These are phyloP conservation scores for Penicillium psychrosexuale DNA, from an alignment of 2,329 filamentous ascomycete genomes.

Conservation along the genomic window DNA sequence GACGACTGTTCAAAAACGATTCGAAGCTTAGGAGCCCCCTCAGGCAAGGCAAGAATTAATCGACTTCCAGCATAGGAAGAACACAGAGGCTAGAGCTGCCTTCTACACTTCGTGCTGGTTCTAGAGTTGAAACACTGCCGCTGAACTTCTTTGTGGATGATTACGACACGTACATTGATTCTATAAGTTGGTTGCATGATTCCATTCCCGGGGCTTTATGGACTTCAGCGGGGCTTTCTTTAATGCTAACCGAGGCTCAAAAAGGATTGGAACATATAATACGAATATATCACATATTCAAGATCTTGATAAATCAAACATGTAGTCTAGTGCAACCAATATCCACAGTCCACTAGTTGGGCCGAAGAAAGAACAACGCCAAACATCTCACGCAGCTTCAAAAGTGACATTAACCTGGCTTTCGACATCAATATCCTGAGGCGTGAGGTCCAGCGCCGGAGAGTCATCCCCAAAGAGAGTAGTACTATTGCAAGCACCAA, in stretches of 20 bases:
- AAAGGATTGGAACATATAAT: neutral
- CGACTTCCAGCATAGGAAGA: neutral
- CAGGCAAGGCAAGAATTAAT: neutral
- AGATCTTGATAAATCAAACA: neutral
- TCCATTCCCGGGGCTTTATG: conserved; percentile 24
- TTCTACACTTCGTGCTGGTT: conserved; percentile 1
- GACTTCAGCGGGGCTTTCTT: conserved; percentile 28
- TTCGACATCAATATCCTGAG: conserved; percentile 9
- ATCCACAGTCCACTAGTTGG: neutral
- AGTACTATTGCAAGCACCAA: neutral
- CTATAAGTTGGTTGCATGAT: conserved; percentile 23
- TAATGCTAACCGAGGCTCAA: conserved; percentile 2
- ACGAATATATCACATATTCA: neutral
- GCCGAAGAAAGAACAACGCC: neutral
- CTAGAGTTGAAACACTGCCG: conserved; percentile 4
- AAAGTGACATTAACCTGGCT: conserved; percentile 9
- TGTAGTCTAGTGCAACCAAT: neutral
- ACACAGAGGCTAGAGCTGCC: neutral
- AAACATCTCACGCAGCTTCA: neutral
- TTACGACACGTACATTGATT: conserved; percentile 10
- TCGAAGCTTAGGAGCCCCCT: conserved; percentile 14
- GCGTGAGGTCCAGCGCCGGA: conserved; percentile 11
- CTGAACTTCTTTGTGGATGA: conserved; percentile 20
- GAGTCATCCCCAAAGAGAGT: neutral
- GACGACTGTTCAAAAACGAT: conserved; percentile 25